Conservation (phyloP, 345 rosid genomes). For the Populus davidiana region DNA sequence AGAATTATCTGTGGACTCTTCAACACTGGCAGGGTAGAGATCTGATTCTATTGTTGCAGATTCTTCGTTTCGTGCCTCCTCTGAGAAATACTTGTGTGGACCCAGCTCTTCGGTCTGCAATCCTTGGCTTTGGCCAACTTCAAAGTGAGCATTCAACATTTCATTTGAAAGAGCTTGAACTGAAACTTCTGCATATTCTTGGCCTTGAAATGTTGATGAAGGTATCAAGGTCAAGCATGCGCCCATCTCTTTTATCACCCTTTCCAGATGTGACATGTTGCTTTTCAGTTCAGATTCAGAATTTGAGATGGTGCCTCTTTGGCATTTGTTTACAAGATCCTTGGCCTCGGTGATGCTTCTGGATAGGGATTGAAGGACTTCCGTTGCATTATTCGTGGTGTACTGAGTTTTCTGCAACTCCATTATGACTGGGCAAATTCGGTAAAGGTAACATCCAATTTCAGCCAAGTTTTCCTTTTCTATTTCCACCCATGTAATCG, state of each 20-base stretch:
- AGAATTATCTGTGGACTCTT: slow-evolving; percentile 38
- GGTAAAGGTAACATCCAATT: slow-evolving; percentile 62
- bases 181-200: slow-evolving; percentile 54
- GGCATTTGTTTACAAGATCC: slow-evolving; percentile 39
- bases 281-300: slow-evolving; percentile 41
- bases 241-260: slow-evolving; percentile 49
- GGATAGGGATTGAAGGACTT: slow-evolving; percentile 51
- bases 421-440: slow-evolving; percentile 57
- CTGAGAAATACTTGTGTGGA: slow-evolving; percentile 10
- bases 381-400: slow-evolving; percentile 36
- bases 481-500: slow-evolving; percentile 32
- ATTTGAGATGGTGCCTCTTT: slow-evolving; percentile 16
- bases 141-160: slow-evolving; percentile 50
- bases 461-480: slow-evolving; percentile 46
- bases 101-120: slow-evolving; percentile 17
- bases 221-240: slow-evolving; percentile 65
- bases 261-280: slow-evolving; percentile 43
- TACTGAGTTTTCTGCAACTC: slow-evolving; percentile 55
- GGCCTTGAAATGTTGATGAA: slow-evolving; percentile 42
- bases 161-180: slow-evolving; percentile 61
- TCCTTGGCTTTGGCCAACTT: slow-evolving; percentile 27
- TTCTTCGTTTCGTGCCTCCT: slow-evolving; percentile 16
- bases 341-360: slow-evolving; percentile 41
- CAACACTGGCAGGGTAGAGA: slow-evolving; percentile 52
- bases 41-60: slow-evolving; percentile 46